Evolutionary conservation across 345 rosid genomes (phyloP).

Genomic region (Sonneratia caseolaris): DNA sequence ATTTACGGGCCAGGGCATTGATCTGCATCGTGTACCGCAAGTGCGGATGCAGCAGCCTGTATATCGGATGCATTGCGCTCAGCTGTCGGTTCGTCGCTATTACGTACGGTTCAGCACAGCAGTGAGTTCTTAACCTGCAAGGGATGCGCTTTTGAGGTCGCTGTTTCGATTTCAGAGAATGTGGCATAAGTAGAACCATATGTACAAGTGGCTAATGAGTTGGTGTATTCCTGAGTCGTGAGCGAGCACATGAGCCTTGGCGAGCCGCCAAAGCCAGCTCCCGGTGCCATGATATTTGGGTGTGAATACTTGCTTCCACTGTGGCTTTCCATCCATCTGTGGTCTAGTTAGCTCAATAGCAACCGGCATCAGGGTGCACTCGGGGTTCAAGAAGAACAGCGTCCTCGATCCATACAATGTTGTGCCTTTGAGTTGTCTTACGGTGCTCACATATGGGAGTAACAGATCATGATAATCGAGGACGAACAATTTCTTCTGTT

Average conservation of each 20-base stretch:
- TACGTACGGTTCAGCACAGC: constrained; percentile 54
- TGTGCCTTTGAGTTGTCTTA: constrained; percentile 34
- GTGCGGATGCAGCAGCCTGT: constrained; percentile 53
- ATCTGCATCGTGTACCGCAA: constrained; percentile 74
- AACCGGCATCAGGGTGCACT: constrained; percentile 41
- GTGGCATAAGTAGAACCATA: no score
- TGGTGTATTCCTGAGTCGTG: constrained; percentile 62
- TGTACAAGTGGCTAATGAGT: constrained; percentile 50
- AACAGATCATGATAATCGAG: constrained; percentile 54
- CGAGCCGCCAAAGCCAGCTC: constrained; percentile 64
- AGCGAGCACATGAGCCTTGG: constrained; percentile 57
- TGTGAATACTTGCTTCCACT: constrained; percentile 48
- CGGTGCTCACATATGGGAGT: constrained; percentile 55
- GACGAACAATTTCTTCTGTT: constrained; percentile 39
- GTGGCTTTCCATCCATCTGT: constrained; percentile 38
- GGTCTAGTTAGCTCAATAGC: constrained; percentile 68
- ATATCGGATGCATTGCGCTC: constrained; percentile 63
- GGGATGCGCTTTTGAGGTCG: no score
- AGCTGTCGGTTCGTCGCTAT: constrained; percentile 62
- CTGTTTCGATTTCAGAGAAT: no score
- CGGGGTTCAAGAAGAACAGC: constrained; percentile 42
- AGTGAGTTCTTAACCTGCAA: constrained; percentile 49
- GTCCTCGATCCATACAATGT: constrained; percentile 64
- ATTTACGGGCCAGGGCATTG: constrained; percentile 58
- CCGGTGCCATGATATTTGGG: constrained; percentile 36